Percentiles rank a stretch among this genome's conserved stretches.
These are phyloP conservation scores for Astraeus odoratus DNA, from an alignment of 768 basidiomycete species.

Conservation along the genomic window DNA sequence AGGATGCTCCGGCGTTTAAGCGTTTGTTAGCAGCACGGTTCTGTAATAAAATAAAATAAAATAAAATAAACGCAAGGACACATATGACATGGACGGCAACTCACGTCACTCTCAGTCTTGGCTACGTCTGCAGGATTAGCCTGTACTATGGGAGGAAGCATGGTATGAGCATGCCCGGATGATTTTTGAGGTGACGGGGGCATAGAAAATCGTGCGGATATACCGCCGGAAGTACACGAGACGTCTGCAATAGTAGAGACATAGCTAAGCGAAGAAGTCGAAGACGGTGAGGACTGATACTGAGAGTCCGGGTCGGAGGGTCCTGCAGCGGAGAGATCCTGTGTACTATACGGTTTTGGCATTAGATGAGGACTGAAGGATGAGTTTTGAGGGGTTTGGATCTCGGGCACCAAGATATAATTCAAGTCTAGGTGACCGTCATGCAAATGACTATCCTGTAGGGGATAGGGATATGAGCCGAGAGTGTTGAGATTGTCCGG, in stretches of 20 bases:
- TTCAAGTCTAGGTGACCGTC: conserved; percentile 21
- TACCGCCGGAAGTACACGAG: conserved; percentile 12
- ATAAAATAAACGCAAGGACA: conserved; percentile 11
- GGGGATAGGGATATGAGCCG: conserved; percentile 18
- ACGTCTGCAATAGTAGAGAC: conserved; percentile 22
- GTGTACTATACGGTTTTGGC: conserved; percentile 21
- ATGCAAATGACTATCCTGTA: conserved; percentile 20
- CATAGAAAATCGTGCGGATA: conserved; percentile 11
- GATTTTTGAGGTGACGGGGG: conserved; percentile 19
- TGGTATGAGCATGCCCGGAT: conserved; percentile 20
- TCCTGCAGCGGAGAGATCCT: conserved; percentile 16
- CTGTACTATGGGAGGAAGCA: conserved; percentile 28
- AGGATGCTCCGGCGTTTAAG: conserved; percentile 10
- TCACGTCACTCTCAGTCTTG: conserved; percentile 20
- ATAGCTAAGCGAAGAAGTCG: conserved; percentile 18
- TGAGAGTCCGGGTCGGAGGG: conserved; percentile 20
- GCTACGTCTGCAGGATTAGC: conserved; percentile 25
- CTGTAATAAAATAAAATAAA: conserved; percentile 14
- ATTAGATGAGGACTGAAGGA: conserved; percentile 21
- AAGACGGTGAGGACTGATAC: conserved; percentile 21
- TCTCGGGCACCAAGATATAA: conserved; percentile 15
- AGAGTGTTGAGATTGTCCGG: conserved; percentile 12
- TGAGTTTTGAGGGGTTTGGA: conserved; percentile 12
- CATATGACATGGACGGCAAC: background rate
- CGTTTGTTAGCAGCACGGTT: conserved; percentile 24